Base-by-base conservation (phyloP, 2,329 filamentous ascomycete species). In the Nigrospora osmanthi region DNA sequence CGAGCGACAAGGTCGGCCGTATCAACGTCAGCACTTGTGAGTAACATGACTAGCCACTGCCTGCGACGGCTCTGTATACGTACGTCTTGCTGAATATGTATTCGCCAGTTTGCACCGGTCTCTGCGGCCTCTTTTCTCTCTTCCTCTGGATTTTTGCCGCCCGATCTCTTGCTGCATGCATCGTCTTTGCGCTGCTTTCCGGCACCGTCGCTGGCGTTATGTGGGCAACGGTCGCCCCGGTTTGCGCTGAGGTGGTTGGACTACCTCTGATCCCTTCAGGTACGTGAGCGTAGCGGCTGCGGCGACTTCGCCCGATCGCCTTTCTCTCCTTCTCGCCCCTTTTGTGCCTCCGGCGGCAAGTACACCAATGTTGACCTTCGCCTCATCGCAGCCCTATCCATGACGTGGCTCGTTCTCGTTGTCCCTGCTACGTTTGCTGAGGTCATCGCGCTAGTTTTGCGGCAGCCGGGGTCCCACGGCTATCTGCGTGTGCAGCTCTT, bases 201-300 rank as follows among this genome's bases (percentile, higher is more conserved):
- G 86, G 86, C 2, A 72, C 69, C 3, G 80, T 89, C 1, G 80
- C 79, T 3, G 87, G 87, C 7, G 83, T 80, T 0, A 83, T 87
- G 52, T 89, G 81, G 81, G 73, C 79, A 0, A 81, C 82, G 1
- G 75, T 85, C 28, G 81, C 70, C 0, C 85, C 87, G 0, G 79
- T 90, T 7, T 77, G 77, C 6, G 83, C 83, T 3, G 87, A 91
- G 61, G 78, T 91, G 1, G 78, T 90, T 30, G 86, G 86, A 0
- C 61, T 91, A 5, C 74, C 75, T 46, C 66, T 85, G 36, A 70
- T 90, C 3, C 83, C 87, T 1, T 79, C 83, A 12, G 80, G 78
- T 53, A 50, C 52, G 61, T 47, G 23, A 28, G 2, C 23, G 10
- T 2, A 7, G 23, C 6, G 5, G 23, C 23, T 7, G 23, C 23